A percentile compares a stretch with the other conserved stretches of the same genome.
These are phyloP conservation scores for Orbilia javanica DNA, from an alignment of 2,329 filamentous ascomycete species.

Conservation along the genomic window DNA sequence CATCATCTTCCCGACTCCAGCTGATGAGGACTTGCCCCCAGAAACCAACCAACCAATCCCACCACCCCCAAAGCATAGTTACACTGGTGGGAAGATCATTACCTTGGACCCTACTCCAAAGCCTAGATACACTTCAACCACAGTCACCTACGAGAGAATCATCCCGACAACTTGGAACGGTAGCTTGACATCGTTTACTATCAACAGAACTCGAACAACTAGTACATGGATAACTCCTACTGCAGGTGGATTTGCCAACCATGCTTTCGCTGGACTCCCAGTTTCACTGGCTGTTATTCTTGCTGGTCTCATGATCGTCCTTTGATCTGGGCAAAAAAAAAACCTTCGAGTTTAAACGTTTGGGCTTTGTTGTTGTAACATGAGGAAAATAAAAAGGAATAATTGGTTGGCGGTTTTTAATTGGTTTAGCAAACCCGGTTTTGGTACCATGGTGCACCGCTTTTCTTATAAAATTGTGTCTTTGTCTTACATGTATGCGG, in stretches of 20 bases:
- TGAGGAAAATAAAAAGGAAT: not conserved
- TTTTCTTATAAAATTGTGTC: conserved; percentile 12
- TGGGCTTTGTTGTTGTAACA: conserved; percentile 20
- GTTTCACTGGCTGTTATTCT: conserved; percentile 25
- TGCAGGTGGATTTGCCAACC: conserved; percentile 13
- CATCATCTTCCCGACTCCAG: conserved; percentile 39
- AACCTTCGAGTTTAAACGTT: conserved; percentile 10
- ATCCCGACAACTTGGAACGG: conserved; percentile 39
- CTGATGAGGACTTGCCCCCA: not conserved
- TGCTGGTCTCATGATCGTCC: conserved; percentile 22
- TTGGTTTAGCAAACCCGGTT: too few relatives aligned
- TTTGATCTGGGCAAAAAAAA: conserved; percentile 27
- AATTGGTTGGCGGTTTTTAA: not conserved
- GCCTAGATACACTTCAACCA: conserved; percentile 22
- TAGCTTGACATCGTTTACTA: conserved; percentile 11
- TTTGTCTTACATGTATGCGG: conserved; percentile 17
- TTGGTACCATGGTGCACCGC: not conserved
- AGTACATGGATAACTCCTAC: conserved; percentile 41
- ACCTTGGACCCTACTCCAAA: conserved; percentile 41
- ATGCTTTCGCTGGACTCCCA: not conserved
- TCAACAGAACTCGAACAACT: conserved; percentile 41
- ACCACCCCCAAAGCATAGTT: not conserved
- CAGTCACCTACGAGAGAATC: conserved; percentile 29
- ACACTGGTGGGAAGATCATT: conserved; percentile 40
- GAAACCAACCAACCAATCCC: not conserved